These are phyloP conservation scores for Talaromyces sp. DNA, from an alignment of 2,329 filamentous ascomycete genomes.

Conservation along the genomic window DNA sequence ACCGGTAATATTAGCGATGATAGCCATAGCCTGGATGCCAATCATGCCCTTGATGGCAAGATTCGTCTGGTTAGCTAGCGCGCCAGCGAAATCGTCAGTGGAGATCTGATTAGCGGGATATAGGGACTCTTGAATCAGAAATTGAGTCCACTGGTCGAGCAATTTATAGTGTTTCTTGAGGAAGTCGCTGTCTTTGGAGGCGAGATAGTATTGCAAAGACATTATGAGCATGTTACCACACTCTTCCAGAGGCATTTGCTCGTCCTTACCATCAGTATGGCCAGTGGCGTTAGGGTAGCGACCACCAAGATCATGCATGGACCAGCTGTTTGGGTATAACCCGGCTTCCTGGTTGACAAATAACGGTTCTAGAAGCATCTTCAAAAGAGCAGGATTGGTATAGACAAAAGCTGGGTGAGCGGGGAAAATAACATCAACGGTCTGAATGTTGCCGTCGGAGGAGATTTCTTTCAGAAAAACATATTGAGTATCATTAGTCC, in stretches of 20 bases:
- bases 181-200: conserved; percentile 24
- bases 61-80: conserved; percentile 53
- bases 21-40: conserved; percentile 53
- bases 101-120: conserved; percentile 54
- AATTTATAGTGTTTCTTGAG: conserved; percentile 46
- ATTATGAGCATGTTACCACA: conserved; percentile 58
- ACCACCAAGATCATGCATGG: conserved; percentile 49
- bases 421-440: conserved; percentile 54
- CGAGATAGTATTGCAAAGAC: conserved; percentile 44
- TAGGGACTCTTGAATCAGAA: conserved; percentile 50
- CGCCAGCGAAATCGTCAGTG: conserved; percentile 55
- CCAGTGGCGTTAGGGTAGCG: conserved; percentile 52
- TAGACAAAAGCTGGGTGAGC: conserved; percentile 51
- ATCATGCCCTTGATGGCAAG: conserved; percentile 57
- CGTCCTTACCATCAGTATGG: conserved; percentile 48
- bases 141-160: conserved; percentile 53
- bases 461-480: conserved; percentile 56
- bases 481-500: conserved; percentile 41
- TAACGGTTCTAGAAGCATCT: conserved; percentile 57
- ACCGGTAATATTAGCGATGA: conserved; percentile 45
- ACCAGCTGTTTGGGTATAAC: conserved; percentile 58
- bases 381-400: conserved; percentile 54
- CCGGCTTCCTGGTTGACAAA: conserved; percentile 63
- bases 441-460: conserved; percentile 54
- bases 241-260: conserved; percentile 55